phyloP scores from a whole-genome alignment of 2,329 filamentous ascomycete genomes.

The Rosellinia necatrix region DNA sequence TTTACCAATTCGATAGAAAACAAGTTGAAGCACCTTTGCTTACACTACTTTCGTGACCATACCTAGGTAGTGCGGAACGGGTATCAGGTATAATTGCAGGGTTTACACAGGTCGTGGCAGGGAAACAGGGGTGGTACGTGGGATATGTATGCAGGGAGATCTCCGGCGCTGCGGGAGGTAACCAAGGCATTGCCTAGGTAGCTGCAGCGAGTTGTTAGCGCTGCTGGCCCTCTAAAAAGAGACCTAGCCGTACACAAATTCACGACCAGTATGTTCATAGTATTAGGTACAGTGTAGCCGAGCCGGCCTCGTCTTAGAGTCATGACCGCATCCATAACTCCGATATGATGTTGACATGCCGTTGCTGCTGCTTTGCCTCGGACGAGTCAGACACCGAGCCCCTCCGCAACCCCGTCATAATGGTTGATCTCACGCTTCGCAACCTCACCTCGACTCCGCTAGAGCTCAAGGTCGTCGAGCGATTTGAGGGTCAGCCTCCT shows the following conservation, averaged over 20 bases:
- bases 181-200: slow-evolving; percentile 2
- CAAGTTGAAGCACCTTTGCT: too few species aligned
- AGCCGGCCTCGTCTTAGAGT: slow-evolving; percentile 5
- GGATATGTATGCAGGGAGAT: too few species aligned
- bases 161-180: too few species aligned
- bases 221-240: slow-evolving; percentile 5
- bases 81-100: too few species aligned
- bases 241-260: slow-evolving; percentile 9
- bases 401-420: slow-evolving; percentile 32
- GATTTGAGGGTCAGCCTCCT: slow-evolving; percentile 62
- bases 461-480: slow-evolving; percentile 73
- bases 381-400: slow-evolving; percentile 14
- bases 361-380: slow-evolving; percentile 21
- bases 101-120: too few species aligned
- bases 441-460: slow-evolving; percentile 79
- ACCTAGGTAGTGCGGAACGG: too few species aligned
- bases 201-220: slow-evolving; percentile 9
- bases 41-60: too few species aligned
- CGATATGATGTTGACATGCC: slow-evolving; percentile 16
- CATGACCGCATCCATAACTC: not conserved
- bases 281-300: not conserved
- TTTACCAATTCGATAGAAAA: too few species aligned
- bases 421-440: slow-evolving; percentile 71
- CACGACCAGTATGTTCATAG: slow-evolving; percentile 8
- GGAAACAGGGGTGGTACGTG: too few species aligned